Percentiles rank a stretch among this genome's conserved stretches.
Conservation (phyloP, 257 asterid genomes). For the Solanum dulcamara region DNA sequence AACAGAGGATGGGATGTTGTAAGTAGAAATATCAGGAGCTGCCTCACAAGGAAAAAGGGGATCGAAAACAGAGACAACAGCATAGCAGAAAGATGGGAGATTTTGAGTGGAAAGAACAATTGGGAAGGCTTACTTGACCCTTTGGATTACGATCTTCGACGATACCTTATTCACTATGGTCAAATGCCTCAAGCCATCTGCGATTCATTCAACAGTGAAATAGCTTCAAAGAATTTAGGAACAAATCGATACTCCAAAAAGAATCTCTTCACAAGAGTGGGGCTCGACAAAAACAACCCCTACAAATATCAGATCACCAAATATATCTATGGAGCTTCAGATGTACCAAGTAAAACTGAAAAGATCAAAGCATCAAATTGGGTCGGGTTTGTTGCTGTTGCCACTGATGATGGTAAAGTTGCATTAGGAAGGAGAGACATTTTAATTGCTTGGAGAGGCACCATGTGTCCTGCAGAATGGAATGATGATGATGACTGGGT, state of each 20-base stretch:
- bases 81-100: conserved; percentile 36
- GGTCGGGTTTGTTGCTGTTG: conserved; percentile 48
- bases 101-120: conserved; percentile 29
- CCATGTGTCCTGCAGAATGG: conserved; percentile 20
- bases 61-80: conserved; percentile 2
- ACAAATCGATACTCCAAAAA: conserved; percentile 11
- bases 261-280: conserved; percentile 25
- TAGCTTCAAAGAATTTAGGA: conserved; percentile 17
- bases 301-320: conserved; percentile 23
- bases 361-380: conserved; percentile 27
- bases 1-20: background rate
- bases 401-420: conserved; percentile 41
- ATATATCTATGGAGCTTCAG: conserved; percentile 38
- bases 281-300: conserved; percentile 24
- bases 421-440: conserved; percentile 58
- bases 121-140: conserved; percentile 44
- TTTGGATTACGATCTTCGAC: conserved; percentile 36
- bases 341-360: conserved; percentile 2
- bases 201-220: conserved; percentile 37
- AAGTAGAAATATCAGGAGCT: background rate
- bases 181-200: conserved; percentile 49
- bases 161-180: conserved; percentile 36
- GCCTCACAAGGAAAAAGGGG: background rate
- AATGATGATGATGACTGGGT: conserved; percentile 31
- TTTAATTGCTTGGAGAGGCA: conserved; percentile 56